Evolutionary conservation across 73 alveolate species (phyloP).

Genomic region (Breviolum minutum): DNA sequence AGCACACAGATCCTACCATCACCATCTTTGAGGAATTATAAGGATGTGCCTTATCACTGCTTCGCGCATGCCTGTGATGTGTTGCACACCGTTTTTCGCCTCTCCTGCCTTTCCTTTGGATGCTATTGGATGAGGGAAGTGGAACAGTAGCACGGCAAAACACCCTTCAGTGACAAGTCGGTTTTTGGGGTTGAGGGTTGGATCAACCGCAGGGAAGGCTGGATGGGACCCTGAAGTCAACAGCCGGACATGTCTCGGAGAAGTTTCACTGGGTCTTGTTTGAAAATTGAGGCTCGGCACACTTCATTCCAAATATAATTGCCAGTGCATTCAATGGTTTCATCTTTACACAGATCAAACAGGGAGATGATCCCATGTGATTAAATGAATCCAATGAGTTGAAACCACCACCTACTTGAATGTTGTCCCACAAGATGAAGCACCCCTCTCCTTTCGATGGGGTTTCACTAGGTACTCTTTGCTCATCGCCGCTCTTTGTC

Average conservation of each 20-base stretch:
- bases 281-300: not conserved
- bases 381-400: no score
- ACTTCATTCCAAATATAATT: not conserved
- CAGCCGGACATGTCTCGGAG: no score
- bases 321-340: no score
- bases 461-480: conserved; percentile 36
- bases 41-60: conserved; percentile 87
- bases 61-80: conserved; percentile 90
- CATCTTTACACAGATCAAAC: no score
- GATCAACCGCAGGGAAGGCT: no score
- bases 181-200: not conserved
- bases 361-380: not conserved
- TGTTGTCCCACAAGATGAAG: no score
- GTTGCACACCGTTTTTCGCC: conserved; percentile 59
- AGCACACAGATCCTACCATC: no score
- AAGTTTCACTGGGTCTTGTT: no score
- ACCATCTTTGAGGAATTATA: not conserved
- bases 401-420: no score
- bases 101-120: not conserved
- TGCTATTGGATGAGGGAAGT: conserved; percentile 30
- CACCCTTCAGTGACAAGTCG: no score
- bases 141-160: conserved; percentile 8
- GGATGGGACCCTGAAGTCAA: no score
- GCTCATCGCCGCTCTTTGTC: conserved; percentile 71
- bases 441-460: no score